Evolutionary conservation across 2,329 filamentous ascomycete species (phyloP).

Genomic region (Aspergillus piperis): DNA sequence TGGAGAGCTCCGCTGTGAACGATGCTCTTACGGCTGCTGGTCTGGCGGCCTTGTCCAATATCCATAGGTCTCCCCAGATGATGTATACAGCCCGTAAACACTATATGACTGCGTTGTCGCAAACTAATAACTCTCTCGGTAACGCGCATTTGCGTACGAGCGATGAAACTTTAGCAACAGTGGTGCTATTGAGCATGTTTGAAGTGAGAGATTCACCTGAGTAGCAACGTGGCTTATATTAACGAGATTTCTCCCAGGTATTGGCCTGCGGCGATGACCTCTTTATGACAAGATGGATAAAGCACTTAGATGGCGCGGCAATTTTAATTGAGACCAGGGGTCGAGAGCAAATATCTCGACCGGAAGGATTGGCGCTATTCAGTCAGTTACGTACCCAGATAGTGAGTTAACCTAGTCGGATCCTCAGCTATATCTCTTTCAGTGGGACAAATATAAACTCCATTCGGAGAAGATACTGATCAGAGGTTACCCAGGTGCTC

Average conservation of each 20-base stretch:
- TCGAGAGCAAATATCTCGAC: neutral
- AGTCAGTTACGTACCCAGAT: constrained; percentile 4
- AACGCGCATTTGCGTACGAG: neutral
- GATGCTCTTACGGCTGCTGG: neutral
- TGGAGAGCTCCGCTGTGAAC: neutral
- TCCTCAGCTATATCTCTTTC: neutral
- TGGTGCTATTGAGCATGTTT: constrained; percentile 4
- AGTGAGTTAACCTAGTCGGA: neutral
- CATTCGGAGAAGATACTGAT: neutral
- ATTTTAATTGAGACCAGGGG: neutral
- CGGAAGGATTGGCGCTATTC: constrained; percentile 2
- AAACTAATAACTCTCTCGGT: neutral
- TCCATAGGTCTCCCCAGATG: neutral
- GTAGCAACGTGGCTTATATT: neutral
- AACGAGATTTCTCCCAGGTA: neutral
- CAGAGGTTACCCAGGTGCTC: neutral
- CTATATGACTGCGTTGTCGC: neutral
- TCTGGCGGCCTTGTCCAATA: constrained; percentile 1
- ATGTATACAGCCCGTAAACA: neutral
- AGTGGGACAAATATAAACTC: neutral
- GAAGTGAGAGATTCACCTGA: neutral
- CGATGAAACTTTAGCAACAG: constrained; percentile 1
- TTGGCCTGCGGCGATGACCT: neutral
- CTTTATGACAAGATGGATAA: neutral
- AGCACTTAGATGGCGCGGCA: constrained; percentile 4